These are phyloP conservation scores for Cystobasidium tubakii DNA, from an alignment of 768 basidiomycete genomes.

Conservation along the genomic window DNA sequence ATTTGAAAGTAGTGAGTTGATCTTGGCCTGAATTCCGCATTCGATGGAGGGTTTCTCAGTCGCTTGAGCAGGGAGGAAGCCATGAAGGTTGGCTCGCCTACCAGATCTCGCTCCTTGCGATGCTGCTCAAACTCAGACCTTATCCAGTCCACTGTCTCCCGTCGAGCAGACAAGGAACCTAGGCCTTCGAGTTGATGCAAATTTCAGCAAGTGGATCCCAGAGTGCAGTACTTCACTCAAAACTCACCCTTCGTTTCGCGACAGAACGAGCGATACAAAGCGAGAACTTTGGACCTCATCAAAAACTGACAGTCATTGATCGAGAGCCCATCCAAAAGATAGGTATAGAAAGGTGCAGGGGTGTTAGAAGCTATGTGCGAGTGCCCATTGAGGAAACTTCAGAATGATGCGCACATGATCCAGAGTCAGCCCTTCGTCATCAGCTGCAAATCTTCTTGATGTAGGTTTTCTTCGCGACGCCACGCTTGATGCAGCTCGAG, in stretches of 20 bases:
- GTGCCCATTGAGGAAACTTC: not conserved
- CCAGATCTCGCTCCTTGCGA: slow-evolving; percentile 38
- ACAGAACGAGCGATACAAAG: slow-evolving; percentile 43
- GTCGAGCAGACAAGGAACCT: slow-evolving; percentile 32
- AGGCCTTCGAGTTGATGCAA: too few species aligned
- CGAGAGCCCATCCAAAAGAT: not conserved
- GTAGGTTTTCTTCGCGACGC: not conserved
- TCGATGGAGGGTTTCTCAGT: not conserved
- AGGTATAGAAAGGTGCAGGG: too few species aligned
- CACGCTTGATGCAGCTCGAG: not conserved
- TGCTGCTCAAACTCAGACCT: slow-evolving; percentile 43
- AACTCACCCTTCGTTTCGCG: slow-evolving; percentile 37
- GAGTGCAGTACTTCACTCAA: too few species aligned
- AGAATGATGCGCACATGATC: slow-evolving; percentile 1
- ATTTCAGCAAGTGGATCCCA: not conserved
- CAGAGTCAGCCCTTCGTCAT: not conserved
- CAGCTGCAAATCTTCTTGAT: not conserved
- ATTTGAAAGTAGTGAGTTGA: slow-evolving; percentile 39
- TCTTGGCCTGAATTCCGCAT: slow-evolving; percentile 8
- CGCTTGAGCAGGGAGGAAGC: not conserved
- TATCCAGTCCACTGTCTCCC: slow-evolving; percentile 42
- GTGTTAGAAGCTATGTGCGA: too few species aligned
- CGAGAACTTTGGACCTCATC: slow-evolving; percentile 38
- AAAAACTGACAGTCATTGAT: slow-evolving; percentile 41
- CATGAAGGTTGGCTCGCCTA: not conserved